Base-by-base conservation (phyloP, 306 rosid genomes). In the Begonia fuchsioides region DNA sequence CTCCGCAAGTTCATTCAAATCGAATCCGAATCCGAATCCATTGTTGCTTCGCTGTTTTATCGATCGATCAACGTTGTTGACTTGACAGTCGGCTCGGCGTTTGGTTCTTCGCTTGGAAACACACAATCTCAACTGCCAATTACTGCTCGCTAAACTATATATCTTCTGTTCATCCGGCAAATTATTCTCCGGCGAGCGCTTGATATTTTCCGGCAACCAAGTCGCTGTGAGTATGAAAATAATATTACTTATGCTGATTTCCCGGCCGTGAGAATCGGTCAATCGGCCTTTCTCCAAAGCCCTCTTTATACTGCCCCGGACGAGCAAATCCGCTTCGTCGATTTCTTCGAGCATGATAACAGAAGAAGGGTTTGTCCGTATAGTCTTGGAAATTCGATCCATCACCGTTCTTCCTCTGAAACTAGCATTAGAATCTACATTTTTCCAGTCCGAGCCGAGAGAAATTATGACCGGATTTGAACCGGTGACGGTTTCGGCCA, bases 261-360 rank as follows among this genome's bases (percentile, higher is more conserved):
- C 99, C 1, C 99, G 93, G 55, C 99, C 99, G 49, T 79, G 68
- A 47, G 94, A 79, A 61, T 92, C 99, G 1, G 70, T 54, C 32
- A 92, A 65, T 18, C 99, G 79, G 9, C 96, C 99, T 60, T 76
- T 74, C 51, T 79, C 99, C 73, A 92, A 68, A 17, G 96, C 94
- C 51, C 78, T 65, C 70, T 74, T 86, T 53, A 92, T 66, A 75
- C 71, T 92, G 51, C 81, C 78, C 0, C 83, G 72, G 45, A 77
- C 54, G 11, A 82, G 58, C 32, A 17, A 9, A 38, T 86, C 93
- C 16, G 96, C 94, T 61, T 77, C 86, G 32, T 85, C 80, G 40
- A 92, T 68, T 70, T 82, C 88, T 72, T 92, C 99, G 12, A 92
- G 84, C 70, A 92, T 50, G 51, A 92, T 80, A 32, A 92, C 94